These are phyloP conservation scores for Ustilago xerochloae DNA, from an alignment of 1,284 basidiomycete species.

Conservation along the genomic window DNA sequence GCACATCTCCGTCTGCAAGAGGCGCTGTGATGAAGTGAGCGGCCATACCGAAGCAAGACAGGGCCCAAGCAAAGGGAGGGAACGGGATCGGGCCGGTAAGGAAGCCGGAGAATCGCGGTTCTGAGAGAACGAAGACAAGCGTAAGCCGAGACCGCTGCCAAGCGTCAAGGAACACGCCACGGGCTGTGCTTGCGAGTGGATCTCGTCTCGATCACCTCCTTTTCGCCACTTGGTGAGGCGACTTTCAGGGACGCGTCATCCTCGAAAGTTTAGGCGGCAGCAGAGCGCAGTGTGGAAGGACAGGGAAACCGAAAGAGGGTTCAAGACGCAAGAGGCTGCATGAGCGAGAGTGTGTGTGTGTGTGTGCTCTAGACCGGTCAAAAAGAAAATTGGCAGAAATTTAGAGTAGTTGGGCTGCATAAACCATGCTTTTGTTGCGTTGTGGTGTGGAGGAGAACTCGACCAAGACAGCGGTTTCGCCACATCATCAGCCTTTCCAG, in stretches of 20 bases:
- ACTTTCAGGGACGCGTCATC: constrained; percentile 18
- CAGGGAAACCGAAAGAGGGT: constrained; percentile 12
- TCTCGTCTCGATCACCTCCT: neutral
- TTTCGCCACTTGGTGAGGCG: neutral
- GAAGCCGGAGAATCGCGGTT: neutral
- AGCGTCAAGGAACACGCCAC: neutral
- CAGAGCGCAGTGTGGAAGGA: neutral
- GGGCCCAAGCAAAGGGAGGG: no score
- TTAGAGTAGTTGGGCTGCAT: neutral
- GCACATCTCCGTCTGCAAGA: neutral
- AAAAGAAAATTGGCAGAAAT: neutral
- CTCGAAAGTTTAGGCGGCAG: neutral
- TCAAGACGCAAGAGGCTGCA: neutral
- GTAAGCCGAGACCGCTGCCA: no score
- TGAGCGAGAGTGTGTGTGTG: no score
- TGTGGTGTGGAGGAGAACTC: constrained; percentile 9
- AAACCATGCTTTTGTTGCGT: neutral
- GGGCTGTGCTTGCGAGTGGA: constrained; percentile 3
- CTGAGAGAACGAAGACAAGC: neutral
- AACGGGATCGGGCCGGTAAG: neutral
- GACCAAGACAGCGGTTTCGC: constrained; percentile 8
- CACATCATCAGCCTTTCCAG: constrained; percentile 3
- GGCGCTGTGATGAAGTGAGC: no score
- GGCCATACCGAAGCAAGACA: neutral
- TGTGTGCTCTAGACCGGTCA: no score